phyloP scores from a whole-genome alignment of 2,329 filamentous ascomycete genomes.

The Apiospora malaysiana region DNA sequence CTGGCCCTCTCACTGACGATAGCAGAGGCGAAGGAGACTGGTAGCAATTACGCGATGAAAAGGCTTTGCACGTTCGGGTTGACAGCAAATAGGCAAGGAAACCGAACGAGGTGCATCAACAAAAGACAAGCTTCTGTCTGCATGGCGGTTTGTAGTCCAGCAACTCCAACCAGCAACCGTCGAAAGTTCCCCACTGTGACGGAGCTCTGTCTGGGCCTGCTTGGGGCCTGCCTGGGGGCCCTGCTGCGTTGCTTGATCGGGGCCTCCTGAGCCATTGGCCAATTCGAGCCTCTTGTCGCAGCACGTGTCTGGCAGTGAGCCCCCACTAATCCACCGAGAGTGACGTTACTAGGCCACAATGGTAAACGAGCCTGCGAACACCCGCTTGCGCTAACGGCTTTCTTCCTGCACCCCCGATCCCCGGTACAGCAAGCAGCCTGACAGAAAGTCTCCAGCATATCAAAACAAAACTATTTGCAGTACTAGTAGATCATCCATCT shows the following conservation, averaged over 20 bases:
- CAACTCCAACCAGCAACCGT: not conserved
- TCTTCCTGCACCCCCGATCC: conserved; percentile 3
- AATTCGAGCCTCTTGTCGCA: conserved; percentile 6
- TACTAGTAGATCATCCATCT: not conserved
- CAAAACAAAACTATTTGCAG: not conserved
- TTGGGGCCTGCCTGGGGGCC: too few species aligned
- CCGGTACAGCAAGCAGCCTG: not conserved
- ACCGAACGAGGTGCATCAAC: conserved; percentile 13
- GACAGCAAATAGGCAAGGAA: conserved; percentile 1
- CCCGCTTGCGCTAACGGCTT: conserved; percentile 11
- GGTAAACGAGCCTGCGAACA: conserved; percentile 3
- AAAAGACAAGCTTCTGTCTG: conserved; percentile 14
- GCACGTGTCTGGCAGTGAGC: conserved; percentile 2
- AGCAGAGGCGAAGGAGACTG: not conserved
- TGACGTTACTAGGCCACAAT: conserved; percentile 1
- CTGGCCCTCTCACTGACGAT: not conserved
- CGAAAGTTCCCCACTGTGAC: conserved; percentile 1
- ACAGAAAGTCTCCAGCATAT: not conserved
- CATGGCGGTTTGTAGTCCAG: not conserved
- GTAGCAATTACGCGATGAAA: not conserved
- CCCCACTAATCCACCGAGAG: not conserved
- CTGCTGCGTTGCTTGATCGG: not conserved
- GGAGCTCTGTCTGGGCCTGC: not conserved
- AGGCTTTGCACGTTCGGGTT: not conserved
- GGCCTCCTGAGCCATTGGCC: conserved; percentile 10